Evolutionary conservation across 352 stramenopile species (phyloP).

Genomic region (Thraustochytrium sp.): DNA sequence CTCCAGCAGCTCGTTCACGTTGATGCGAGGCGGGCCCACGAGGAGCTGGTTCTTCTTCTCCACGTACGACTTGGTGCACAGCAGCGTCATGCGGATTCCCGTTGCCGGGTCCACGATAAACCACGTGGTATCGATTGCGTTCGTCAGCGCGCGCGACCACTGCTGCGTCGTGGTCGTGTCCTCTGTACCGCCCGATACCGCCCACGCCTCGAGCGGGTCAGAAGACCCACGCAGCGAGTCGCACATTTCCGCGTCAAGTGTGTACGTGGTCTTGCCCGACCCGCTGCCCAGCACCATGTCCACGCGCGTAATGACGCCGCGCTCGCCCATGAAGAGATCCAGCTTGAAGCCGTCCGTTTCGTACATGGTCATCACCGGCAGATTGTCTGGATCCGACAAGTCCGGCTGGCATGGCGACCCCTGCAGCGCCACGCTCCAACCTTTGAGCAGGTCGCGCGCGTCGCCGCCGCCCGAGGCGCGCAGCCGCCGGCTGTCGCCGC

Average conservation of each 20-base stretch:
- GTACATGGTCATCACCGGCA: conserved; percentile 15
- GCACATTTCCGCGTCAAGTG: not conserved
- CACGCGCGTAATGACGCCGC: conserved; percentile 4
- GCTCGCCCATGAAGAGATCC: not conserved
- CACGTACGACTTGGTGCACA: not conserved
- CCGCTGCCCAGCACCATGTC: not conserved
- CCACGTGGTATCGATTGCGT: not conserved
- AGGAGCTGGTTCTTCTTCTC: not conserved
- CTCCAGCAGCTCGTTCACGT: conserved; percentile 25
- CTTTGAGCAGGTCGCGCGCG: too few relatives aligned
- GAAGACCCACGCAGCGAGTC: not conserved
- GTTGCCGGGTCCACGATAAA: not conserved
- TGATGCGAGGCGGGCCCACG: not conserved
- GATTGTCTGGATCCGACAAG: not conserved
- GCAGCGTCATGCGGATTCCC: not conserved
- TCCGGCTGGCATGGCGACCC: not conserved
- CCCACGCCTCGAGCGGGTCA: not conserved
- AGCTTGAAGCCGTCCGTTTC: conserved; percentile 7
- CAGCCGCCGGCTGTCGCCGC: too few relatives aligned
- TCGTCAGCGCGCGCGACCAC: not conserved
- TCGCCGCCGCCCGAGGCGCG: too few relatives aligned
- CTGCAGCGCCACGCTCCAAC: not conserved
- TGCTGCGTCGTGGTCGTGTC: not conserved
- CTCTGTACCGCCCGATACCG: too few relatives aligned
- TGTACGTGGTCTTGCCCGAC: not conserved